phyloP scores from a whole-genome alignment of 169 alveolate species.

The Cyclospora cayetanensis region DNA sequence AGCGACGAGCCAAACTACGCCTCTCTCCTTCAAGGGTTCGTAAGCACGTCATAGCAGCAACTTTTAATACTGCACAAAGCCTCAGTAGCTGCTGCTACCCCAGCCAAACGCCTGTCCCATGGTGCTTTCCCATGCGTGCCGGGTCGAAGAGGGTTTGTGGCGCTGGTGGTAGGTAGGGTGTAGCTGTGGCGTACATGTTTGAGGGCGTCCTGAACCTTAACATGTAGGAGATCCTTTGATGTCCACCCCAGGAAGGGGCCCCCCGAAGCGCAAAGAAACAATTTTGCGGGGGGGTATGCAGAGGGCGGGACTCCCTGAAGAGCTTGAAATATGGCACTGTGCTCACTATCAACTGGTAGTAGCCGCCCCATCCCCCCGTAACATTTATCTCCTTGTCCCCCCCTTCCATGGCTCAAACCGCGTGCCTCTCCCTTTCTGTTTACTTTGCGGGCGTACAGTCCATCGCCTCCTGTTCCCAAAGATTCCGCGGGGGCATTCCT shows the following conservation, averaged over 20 bases:
- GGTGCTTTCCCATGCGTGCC: not conserved
- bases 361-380: conserved; percentile 42
- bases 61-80: not conserved
- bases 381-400: not conserved
- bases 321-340: conserved; percentile 88
- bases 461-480: not conserved
- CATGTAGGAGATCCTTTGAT: conserved; percentile 44
- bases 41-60: not conserved
- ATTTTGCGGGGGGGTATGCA: not conserved
- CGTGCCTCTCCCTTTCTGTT: not conserved
- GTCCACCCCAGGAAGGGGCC: conserved; percentile 72
- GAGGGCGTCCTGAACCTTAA: conserved; percentile 63
- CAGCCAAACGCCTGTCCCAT: not conserved
- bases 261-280: conserved; percentile 71
- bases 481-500: not conserved
- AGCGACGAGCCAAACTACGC: not conserved
- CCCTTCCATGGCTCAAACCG: not conserved
- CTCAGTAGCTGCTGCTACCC: not conserved
- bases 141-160: no score
- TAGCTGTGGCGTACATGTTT: conserved; percentile 68
- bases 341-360: conserved; percentile 89
- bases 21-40: not conserved
- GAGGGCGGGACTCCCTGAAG: conserved; percentile 72
- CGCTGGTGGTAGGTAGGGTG: not conserved
- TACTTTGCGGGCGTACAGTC: not conserved